A percentile compares a stretch with the other conserved stretches of the same genome.
Conservation (phyloP, 208 protist genomes). For the Acanthamoeba lugdunensis region DNA sequence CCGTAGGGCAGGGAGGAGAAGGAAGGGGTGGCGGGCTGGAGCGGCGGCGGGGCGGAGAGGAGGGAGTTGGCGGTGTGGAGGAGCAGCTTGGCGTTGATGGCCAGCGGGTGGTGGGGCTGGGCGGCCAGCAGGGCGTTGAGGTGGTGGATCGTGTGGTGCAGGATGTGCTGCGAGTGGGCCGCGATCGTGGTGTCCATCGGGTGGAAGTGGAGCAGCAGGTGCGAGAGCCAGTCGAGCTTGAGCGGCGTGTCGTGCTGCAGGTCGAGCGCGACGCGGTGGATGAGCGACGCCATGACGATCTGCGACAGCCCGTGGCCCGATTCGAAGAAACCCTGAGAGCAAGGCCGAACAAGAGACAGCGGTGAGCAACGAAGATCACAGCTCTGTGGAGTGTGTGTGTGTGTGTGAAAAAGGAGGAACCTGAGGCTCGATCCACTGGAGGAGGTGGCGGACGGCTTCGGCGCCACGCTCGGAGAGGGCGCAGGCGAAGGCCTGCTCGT, state of each 20-base stretch:
- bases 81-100: conserved; percentile 46
- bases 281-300: conserved; percentile 21
- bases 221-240: conserved; percentile 50
- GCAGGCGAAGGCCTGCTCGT: conserved; percentile 50
- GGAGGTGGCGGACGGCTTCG: conserved; percentile 6
- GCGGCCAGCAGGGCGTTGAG: conserved; percentile 12
- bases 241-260: not conserved
- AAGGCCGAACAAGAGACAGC: not conserved
- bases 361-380: not conserved
- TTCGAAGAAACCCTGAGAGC: conserved; percentile 26
- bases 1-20: not conserved
- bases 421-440: conserved; percentile 41
- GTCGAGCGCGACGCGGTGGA: conserved; percentile 40
- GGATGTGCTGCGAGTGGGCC: conserved; percentile 58
- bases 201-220: conserved; percentile 61
- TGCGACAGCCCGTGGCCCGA: conserved; percentile 62
- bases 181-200: conserved; percentile 16
- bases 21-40: not conserved
- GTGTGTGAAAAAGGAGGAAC: no score
- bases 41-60: conserved; percentile 7
- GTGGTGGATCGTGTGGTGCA: conserved; percentile 24
- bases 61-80: conserved; percentile 60
- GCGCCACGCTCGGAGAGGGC: conserved; percentile 25
- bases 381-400: not conserved
- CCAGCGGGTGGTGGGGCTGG: conserved; percentile 10